phyloP scores from a whole-genome alignment of 2,329 filamentous ascomycete species.

The Neoscytalidium dimidiatum region DNA sequence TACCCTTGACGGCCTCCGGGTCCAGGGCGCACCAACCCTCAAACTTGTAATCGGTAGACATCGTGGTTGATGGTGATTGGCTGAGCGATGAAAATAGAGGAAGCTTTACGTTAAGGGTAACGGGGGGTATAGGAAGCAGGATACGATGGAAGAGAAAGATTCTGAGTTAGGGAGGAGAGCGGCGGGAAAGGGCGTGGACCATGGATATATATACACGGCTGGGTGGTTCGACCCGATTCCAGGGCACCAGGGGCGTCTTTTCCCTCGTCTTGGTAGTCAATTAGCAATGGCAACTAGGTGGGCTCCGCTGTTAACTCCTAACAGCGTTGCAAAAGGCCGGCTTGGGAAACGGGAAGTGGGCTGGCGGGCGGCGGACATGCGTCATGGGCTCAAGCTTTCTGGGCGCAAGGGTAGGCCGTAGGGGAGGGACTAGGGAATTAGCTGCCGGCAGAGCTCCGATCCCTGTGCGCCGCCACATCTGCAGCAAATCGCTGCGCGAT shows the following conservation, averaged over 20 bases:
- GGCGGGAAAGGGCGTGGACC: background rate
- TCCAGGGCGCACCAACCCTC: slow-evolving; percentile 60
- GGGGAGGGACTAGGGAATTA: no score
- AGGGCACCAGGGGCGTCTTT: background rate
- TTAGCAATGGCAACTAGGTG: background rate
- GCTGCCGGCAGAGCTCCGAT: background rate
- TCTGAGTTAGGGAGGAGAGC: background rate
- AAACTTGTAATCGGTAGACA: slow-evolving; percentile 50
- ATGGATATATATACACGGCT: slow-evolving; percentile 7
- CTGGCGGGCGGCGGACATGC: background rate
- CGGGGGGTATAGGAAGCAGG: background rate
- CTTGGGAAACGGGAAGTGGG: background rate
- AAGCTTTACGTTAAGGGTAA: no score
- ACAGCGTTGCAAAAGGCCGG: slow-evolving; percentile 9
- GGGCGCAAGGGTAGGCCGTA: slow-evolving; percentile 6
- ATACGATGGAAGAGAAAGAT: background rate
- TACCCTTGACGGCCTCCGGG: slow-evolving; percentile 51
- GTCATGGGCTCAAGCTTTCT: slow-evolving; percentile 16
- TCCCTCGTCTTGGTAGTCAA: background rate
- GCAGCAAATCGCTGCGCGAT: background rate
- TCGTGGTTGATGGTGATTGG: background rate
- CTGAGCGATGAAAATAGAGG: background rate
- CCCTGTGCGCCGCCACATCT: background rate
- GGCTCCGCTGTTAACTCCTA: slow-evolving; percentile 18
- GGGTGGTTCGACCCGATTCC: background rate